Conservation (phyloP, 495 filamentous ascomycete genomes). For the Penicillium lagena region DNA sequence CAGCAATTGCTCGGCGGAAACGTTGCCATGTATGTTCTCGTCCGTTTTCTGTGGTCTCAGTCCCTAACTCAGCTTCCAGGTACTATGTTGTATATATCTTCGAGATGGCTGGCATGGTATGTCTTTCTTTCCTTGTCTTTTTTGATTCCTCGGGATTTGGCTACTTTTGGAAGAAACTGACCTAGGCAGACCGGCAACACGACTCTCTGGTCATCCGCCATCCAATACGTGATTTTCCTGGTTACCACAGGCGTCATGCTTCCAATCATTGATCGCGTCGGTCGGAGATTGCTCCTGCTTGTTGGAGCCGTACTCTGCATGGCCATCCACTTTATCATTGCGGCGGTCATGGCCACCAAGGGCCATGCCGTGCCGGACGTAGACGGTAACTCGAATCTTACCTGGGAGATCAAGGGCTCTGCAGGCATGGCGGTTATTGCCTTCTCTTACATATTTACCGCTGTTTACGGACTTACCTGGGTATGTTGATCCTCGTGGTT, state of each 20-base stretch:
- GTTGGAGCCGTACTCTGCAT: slow-evolving; percentile 61
- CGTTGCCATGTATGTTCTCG: slow-evolving; percentile 40
- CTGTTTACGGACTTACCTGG: slow-evolving; percentile 65
- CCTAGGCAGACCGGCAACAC: slow-evolving; percentile 48
- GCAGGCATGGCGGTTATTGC: slow-evolving; percentile 68
- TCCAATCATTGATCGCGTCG: slow-evolving; percentile 68
- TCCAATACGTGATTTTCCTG: slow-evolving; percentile 74
- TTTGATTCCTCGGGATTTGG: neutral
- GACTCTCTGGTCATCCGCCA: slow-evolving; percentile 59
- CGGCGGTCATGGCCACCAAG: slow-evolving; percentile 39
- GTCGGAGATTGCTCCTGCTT: slow-evolving; percentile 65
- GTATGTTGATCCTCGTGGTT: slow-evolving; percentile 10
- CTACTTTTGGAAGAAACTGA: neutral
- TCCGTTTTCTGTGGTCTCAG: too few species aligned
- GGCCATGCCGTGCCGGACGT: slow-evolving; percentile 52
- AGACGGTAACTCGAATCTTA: slow-evolving; percentile 60
- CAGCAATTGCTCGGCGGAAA: slow-evolving; percentile 67
- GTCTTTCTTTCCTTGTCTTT: neutral
- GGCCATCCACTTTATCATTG: slow-evolving; percentile 61
- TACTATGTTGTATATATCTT: slow-evolving; percentile 72
- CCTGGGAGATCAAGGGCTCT: slow-evolving; percentile 52
- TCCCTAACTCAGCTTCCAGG: too few species aligned
- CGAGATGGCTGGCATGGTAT: slow-evolving; percentile 50
- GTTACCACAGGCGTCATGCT: slow-evolving; percentile 62
- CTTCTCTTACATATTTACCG: slow-evolving; percentile 72